Conservation (phyloP, 768 basidiomycete species). For the Candolleomyces aberdarensis region DNA sequence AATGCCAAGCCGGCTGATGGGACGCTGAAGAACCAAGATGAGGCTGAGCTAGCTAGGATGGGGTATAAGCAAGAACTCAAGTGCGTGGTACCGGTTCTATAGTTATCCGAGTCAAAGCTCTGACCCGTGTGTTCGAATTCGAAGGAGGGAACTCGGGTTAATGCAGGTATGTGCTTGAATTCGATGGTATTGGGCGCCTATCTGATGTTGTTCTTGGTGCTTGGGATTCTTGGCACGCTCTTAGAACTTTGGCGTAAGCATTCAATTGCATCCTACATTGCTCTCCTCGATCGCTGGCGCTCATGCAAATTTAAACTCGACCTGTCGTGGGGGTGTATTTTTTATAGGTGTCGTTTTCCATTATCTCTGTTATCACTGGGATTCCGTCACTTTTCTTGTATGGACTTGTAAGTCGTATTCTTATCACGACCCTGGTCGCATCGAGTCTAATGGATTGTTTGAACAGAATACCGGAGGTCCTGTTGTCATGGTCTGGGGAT, state of each 20-base stretch:
- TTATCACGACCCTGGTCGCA: too few relatives aligned
- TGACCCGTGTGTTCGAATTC: neutral
- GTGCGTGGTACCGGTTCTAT: conserved; percentile 29
- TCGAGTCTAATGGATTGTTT: too few relatives aligned
- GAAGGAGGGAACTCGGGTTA: conserved; percentile 59
- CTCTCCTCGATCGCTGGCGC: too few relatives aligned
- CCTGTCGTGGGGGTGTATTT: too few relatives aligned
- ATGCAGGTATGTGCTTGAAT: conserved; percentile 44
- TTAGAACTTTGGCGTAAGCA: conserved; percentile 61
- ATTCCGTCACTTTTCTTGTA: conserved; percentile 67
- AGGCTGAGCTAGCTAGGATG: conserved; percentile 64
- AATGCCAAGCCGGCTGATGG: neutral
- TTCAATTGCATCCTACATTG: too few relatives aligned
- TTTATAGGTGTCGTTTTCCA: conserved; percentile 58
- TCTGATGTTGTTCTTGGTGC: neutral
- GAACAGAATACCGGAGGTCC: conserved; percentile 69
- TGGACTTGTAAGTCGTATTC: conserved; percentile 49
- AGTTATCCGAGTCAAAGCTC: neutral
- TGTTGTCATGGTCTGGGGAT: conserved; percentile 77
- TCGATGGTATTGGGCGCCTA: neutral
- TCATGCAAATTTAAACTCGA: too few relatives aligned
- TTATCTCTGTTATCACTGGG: conserved; percentile 75
- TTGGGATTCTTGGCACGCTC: neutral
- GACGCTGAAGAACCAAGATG: conserved; percentile 33
- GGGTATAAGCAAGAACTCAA: conserved; percentile 71